phyloP scores from a whole-genome alignment of 2,329 filamentous ascomycete species.

The Paracorniculantispora psalliotae region DNA sequence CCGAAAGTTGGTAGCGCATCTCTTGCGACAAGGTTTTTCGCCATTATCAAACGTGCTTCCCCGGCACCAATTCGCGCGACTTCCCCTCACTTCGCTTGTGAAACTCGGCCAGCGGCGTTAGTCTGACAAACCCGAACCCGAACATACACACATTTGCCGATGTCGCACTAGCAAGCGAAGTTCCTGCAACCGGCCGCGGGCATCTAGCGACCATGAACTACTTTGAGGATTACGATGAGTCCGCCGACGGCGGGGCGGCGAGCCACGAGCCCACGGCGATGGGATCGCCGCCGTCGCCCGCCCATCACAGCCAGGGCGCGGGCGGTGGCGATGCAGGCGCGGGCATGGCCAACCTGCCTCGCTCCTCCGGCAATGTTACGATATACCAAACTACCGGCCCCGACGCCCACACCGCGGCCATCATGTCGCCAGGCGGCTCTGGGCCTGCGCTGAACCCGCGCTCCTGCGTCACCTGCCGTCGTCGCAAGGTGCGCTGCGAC shows the following conservation, averaged over 20 bases:
- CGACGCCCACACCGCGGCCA: constrained; percentile 33
- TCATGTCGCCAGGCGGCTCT: constrained; percentile 29
- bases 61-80: not conserved
- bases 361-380: constrained; percentile 30
- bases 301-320: not conserved
- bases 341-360: constrained; percentile 15
- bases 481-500: constrained; percentile 70
- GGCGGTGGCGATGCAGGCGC: not conserved
- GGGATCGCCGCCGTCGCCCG: constrained; percentile 2
- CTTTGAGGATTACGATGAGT: constrained; percentile 10
- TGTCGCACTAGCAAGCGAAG: constrained; percentile 1
- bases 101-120: constrained; percentile 1
- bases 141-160: not conserved
- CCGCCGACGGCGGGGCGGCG: not conserved
- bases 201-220: constrained; percentile 11
- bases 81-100: constrained; percentile 1
- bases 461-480: constrained; percentile 46
- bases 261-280: not conserved
- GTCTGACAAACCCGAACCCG: not conserved
- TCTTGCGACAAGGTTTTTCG: not conserved
- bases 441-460: constrained; percentile 40
- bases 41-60: not conserved
- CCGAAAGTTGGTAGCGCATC: not conserved
- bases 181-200: constrained; percentile 6
- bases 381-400: constrained; percentile 37